phyloP scores from a whole-genome alignment of 139 green algal species.

The Axilococcus clingmanii region DNA sequence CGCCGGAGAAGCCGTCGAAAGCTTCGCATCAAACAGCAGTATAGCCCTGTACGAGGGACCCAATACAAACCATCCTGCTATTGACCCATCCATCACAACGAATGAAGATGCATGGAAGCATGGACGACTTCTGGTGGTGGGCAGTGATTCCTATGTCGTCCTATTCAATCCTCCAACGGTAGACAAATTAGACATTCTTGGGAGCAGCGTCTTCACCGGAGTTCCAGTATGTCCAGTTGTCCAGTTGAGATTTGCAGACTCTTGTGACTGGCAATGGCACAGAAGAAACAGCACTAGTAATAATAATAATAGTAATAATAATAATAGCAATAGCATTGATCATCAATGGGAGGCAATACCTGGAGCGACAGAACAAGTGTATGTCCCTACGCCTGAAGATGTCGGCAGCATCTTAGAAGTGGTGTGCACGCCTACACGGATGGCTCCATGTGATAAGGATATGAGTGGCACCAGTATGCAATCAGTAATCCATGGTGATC shows the following conservation, averaged over 20 bases:
- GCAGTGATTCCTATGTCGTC: slow-evolving; percentile 29
- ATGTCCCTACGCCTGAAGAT: slow-evolving; percentile 44
- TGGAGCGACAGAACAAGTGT: slow-evolving; percentile 28
- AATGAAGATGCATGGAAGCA: slow-evolving; percentile 61
- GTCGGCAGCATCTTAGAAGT: slow-evolving; percentile 46
- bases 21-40: slow-evolving; percentile 1
- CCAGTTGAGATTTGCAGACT: slow-evolving; percentile 44
- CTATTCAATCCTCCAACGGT: slow-evolving; percentile 57
- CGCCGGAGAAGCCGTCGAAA: not conserved
- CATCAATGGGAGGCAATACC: slow-evolving; percentile 23
- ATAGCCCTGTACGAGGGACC: slow-evolving; percentile 16
- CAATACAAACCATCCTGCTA: slow-evolving; percentile 3
- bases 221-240: slow-evolving; percentile 17
- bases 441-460: no score
- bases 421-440: slow-evolving; percentile 41
- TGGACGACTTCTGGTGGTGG: slow-evolving; percentile 46
- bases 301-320: not conserved
- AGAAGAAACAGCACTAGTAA: not conserved
- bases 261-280: slow-evolving; percentile 25
- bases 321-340: not conserved
- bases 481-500: not conserved
- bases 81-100: slow-evolving; percentile 23
- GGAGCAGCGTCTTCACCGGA: slow-evolving; percentile 17
- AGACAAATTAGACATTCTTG: slow-evolving; percentile 27
- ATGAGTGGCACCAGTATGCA: not conserved